phyloP scores from a whole-genome alignment of 306 rosid species.

The Citrullus colocynthis region DNA sequence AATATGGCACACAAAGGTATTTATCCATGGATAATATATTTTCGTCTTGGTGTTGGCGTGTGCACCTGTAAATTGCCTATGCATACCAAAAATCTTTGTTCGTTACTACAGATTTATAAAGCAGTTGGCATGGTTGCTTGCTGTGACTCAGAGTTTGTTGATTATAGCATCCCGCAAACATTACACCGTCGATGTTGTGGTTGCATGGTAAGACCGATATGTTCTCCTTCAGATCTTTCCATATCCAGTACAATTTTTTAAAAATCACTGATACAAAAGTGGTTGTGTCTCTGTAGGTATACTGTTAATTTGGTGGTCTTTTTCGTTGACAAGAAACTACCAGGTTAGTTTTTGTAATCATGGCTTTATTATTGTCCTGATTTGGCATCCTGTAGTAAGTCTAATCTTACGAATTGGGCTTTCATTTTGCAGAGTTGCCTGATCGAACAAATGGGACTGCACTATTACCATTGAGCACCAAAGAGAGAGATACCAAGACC shows the following conservation, averaged over 20 bases:
- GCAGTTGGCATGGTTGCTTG: constrained; percentile 84
- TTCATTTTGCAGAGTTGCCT: constrained; percentile 50
- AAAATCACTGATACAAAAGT: background rate
- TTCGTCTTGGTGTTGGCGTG: background rate
- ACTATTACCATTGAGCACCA: constrained; percentile 57
- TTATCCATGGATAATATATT: background rate
- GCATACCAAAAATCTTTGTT: background rate
- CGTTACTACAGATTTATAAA: constrained; percentile 43
- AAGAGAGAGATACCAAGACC: constrained; percentile 59
- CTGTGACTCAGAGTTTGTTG: constrained; percentile 70
- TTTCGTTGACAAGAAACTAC: constrained; percentile 68
- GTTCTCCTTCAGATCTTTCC: background rate
- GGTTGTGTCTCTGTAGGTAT: constrained; percentile 46
- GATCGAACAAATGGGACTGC: constrained; percentile 62
- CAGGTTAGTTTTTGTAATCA: constrained; percentile 39
- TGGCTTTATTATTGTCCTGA: background rate
- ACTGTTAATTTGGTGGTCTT: constrained; percentile 92
- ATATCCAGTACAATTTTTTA: background rate
- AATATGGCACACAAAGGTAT: constrained; percentile 75
- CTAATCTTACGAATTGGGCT: background rate
- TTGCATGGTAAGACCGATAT: constrained; percentile 61
- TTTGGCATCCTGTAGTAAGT: background rate
- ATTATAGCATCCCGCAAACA: constrained; percentile 97
- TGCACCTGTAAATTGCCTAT: background rate
- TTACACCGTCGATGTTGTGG: constrained; percentile 95